Base-by-base conservation (phyloP, 768 basidiomycete genomes). In the Rossbeevera mucosa region DNA sequence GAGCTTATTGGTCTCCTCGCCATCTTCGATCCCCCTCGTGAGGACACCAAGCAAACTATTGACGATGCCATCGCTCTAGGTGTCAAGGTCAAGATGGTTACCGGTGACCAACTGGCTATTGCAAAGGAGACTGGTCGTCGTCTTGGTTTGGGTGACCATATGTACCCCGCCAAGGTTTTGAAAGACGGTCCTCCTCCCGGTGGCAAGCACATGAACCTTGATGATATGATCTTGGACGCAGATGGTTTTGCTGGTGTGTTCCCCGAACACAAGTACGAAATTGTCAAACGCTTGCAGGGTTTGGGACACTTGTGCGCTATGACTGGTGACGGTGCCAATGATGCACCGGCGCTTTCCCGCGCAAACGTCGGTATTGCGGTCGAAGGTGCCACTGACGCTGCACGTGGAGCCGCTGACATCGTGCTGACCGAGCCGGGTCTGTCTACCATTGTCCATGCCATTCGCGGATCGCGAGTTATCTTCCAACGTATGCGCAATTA, bases 401-500 rank as follows among this genome's bases (percentile, higher is more conserved):
- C 95, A 62, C 92, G 95, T 73, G 93, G 94, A 72, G 95, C 95
- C 50, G 95, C 94, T 61, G 94, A 98, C 72, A 98, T 98, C 60
- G 95, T 98, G 61, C 76, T 98, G 57, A 96, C 93, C 33, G 94
- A 98, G 70, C 95, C 95, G 52, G 95, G 95, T 83, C 86, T 98
- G 44, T 98, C 95, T 55, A 97, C 95, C 67, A 97, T 98, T 67
- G 93, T 98, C 59, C 94, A 97, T 72, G 95, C 95, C 69, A 98
- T 98, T 71, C 91, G 93, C 62, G 92, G 93, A 56, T 96, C 95
- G 29, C 94, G 95, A 78, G 76, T 96, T 76, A 98, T 98, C 74
- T 98, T 98, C 90, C 95, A 98, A 69, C 90, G 95, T 75, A 97
- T 98, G 95, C 78, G 95, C 64, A 98, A 98, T 81, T 97, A 98